Evolutionary conservation across 768 basidiomycete genomes (phyloP), one percentile per base, ranked within the genome.

Genomic region (Holtermannia corniformis): DNA sequence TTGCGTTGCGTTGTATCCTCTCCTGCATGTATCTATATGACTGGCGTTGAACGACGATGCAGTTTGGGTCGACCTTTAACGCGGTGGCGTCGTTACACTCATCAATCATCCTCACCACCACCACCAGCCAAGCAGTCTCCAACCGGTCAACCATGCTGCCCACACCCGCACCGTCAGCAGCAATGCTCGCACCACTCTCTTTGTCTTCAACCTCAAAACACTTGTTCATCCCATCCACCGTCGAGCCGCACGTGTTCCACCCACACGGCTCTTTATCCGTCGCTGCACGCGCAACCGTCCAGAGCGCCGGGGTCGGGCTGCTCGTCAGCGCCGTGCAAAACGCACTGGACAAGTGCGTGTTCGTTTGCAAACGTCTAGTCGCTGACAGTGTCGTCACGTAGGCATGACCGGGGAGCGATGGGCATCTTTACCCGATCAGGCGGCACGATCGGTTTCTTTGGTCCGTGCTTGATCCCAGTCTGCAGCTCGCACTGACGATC

Each of bases 371-470:
- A 27, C n/a, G 48, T 32, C n/a, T n/a, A n/a, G 4, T 4, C 12
- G 43, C 37, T 61, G 53, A 54, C 48, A 16, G 13, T 55, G 3
- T 7, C 21, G 20, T 13, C 7, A 4, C 45, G 4, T 50, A 72
- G 66, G 51, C 90, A 88, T 74, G 79, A 81, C 40, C 77, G 78
- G 59, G 91, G 87, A 63, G 87, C 86, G 52, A 78, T 83, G 74
- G 91, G 91, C 61, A 81, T 95, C 72, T 68, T 91, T 61, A 88
- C 88, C 49, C 78, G 90, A 59, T 87, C 84, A 26, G 90, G 90
- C 53, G 82, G 86, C 27, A 87, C 90, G 2, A 88, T 93, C 69
- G 90, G 86, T 11, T 81, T 89, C 71, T 93, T 95, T 65, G 86
- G 92, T 95, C 49, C 63, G 83, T 76, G 20, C n/a, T n/a, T n/a